A percentile compares a stretch with the other conserved stretches of the same genome.
These are phyloP conservation scores for Sugiyamaella smithiae DNA, from an alignment of 805 yeast species.

Conservation along the genomic window DNA sequence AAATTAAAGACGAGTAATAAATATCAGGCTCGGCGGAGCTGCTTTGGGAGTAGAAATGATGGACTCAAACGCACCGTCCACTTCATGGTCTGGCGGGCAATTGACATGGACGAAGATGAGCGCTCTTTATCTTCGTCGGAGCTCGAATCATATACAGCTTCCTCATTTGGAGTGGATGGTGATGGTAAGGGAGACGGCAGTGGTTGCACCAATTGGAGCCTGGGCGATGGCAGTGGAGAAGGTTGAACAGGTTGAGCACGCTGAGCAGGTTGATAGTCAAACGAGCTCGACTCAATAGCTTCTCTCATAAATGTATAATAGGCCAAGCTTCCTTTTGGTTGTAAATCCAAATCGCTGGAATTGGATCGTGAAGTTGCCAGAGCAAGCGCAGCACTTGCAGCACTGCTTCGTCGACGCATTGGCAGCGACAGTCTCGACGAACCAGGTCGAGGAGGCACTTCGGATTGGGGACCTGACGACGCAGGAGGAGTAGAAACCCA, in stretches of 20 bases:
- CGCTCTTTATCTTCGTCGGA: neutral
- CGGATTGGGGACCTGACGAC: neutral
- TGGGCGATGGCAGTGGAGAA: neutral
- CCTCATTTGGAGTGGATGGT: neutral
- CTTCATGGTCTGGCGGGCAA: slow-evolving; percentile 11
- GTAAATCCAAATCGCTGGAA: neutral
- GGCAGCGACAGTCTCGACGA: neutral
- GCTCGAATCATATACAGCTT: neutral
- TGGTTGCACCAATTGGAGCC: too few species aligned
- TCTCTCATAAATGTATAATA: slow-evolving; percentile 5
- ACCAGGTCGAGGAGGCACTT: neutral
- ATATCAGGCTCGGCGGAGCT: slow-evolving; percentile 5
- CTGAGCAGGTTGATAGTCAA: neutral
- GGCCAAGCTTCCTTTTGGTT: slow-evolving; percentile 3
- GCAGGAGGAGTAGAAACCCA: neutral
- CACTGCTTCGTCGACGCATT: slow-evolving; percentile 5
- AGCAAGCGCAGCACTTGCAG: neutral
- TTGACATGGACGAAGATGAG: neutral
- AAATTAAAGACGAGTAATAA: too few species aligned
- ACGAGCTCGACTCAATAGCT: neutral
- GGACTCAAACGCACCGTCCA: slow-evolving; percentile 13
- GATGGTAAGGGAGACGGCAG: slow-evolving; percentile 3
- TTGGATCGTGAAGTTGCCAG: neutral
- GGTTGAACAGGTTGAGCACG: neutral
- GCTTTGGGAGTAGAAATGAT: slow-evolving; percentile 8